phyloP scores from a whole-genome alignment of 179 eudicot genomes.

The Sideroxylon spinosum region DNA sequence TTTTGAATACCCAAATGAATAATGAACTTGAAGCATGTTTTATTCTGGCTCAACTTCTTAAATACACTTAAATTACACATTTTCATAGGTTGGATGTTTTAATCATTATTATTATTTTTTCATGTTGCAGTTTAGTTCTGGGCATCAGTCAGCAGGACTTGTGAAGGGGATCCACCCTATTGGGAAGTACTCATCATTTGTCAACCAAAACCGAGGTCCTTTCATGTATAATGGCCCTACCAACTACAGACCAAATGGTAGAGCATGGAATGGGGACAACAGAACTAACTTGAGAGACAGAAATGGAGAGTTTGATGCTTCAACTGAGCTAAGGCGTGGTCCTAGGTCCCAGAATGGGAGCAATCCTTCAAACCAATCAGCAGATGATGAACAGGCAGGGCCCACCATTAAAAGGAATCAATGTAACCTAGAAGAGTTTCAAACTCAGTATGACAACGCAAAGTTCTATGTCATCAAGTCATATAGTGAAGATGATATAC shows the following conservation, averaged over 20 bases:
- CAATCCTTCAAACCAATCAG: constrained; percentile 25
- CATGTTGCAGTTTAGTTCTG: constrained; percentile 45
- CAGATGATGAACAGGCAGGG: constrained; percentile 28
- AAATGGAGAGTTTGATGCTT: constrained; percentile 39
- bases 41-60: too few relatives aligned
- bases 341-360: constrained; percentile 51
- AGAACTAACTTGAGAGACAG: constrained; percentile 30
- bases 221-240: constrained; percentile 33
- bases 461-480: constrained; percentile 85
- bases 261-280: constrained; percentile 48
- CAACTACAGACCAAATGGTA: constrained; percentile 41
- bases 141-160: constrained; percentile 36
- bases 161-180: constrained; percentile 37
- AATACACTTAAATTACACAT: not conserved
- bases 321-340: constrained; percentile 61
- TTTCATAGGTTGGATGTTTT: not conserved
- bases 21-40: too few relatives aligned
- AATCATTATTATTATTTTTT: not conserved
- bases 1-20: too few relatives aligned
- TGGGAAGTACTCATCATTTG: constrained; percentile 37
- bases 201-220: constrained; percentile 42
- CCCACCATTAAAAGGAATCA: constrained; percentile 26
- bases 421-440: constrained; percentile 57
- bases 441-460: constrained; percentile 54
- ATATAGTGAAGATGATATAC: constrained; percentile 91